These are phyloP conservation scores for Geosmithia flava DNA, from an alignment of 2,329 filamentous ascomycete species.

Conservation along the genomic window DNA sequence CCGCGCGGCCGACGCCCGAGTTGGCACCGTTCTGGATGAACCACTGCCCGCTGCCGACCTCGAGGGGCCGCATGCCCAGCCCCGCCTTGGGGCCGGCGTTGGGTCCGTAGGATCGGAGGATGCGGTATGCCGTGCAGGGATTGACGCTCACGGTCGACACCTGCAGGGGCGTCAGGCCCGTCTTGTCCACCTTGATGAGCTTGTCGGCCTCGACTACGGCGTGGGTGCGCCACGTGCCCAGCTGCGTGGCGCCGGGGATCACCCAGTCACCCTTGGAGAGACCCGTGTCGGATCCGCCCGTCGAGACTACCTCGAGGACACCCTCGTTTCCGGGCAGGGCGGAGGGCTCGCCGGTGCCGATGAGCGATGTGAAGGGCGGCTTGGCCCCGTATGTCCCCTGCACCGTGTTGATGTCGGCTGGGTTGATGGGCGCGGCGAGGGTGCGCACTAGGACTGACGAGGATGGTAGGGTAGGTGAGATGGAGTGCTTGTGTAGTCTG, in stretches of 20 bases:
- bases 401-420: conserved; percentile 94
- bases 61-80: conserved; percentile 30
- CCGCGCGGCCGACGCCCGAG: conserved; percentile 79
- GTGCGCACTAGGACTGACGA: conserved; percentile 65
- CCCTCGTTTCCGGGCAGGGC: conserved; percentile 85
- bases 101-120: conserved; percentile 68
- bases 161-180: conserved; percentile 61
- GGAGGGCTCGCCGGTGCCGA: conserved; percentile 66
- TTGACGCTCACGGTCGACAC: conserved; percentile 86
- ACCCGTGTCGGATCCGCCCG: conserved; percentile 39
- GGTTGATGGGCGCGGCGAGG: conserved; percentile 87
- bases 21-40: conserved; percentile 97
- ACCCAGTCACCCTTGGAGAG: conserved; percentile 82
- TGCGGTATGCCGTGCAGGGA: conserved; percentile 86
- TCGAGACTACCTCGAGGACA: conserved; percentile 74
- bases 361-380: conserved; percentile 60
- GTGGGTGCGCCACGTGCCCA: conserved; percentile 94
- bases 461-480: conserved; percentile 58
- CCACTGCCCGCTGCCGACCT: conserved; percentile 58
- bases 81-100: conserved; percentile 26
- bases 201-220: conserved; percentile 47
- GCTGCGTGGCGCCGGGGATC: conserved; percentile 68
- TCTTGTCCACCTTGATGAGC: conserved; percentile 59
- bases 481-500: conserved; percentile 62
- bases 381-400: conserved; percentile 91